phyloP scores from a whole-genome alignment of 2,329 filamentous ascomycete species.

The Cladosporium sp. region DNA sequence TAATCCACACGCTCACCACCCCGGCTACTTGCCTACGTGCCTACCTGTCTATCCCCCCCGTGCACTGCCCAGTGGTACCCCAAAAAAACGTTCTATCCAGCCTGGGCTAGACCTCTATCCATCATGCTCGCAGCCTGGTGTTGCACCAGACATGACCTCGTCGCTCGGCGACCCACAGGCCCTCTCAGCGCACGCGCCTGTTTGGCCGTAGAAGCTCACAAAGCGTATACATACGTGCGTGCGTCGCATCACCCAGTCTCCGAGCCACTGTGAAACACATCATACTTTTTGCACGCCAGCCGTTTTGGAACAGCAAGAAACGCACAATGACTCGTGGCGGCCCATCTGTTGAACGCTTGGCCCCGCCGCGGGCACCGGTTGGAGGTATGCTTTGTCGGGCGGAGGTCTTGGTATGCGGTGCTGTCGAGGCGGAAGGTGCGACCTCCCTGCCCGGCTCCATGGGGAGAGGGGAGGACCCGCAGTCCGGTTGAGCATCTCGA shows the following conservation, averaged over 20 bases:
- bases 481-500: not conserved
- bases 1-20: too few relatives aligned
- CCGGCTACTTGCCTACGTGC: too few relatives aligned
- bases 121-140: not conserved
- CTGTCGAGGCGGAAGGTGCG: constrained; percentile 3
- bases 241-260: too few relatives aligned
- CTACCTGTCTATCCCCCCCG: too few relatives aligned
- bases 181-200: not conserved
- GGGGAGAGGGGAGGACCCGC: not conserved
- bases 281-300: not conserved
- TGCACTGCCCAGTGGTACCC: constrained; percentile 1
- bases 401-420: constrained; percentile 3
- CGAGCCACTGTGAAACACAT: constrained; percentile 11
- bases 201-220: too few relatives aligned
- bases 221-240: not conserved
- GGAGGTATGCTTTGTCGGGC: not conserved
- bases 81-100: constrained; percentile 7
- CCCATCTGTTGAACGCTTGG: constrained; percentile 6
- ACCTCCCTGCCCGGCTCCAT: constrained; percentile 4
- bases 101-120: not conserved
- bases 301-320: not conserved
- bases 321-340: constrained; percentile 10
- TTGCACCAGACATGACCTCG: not conserved
- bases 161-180: constrained; percentile 10
- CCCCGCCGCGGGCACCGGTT: constrained; percentile 3